Conservation (phyloP, 2,329 filamentous ascomycete species). For the Colletotrichum karsti region DNA sequence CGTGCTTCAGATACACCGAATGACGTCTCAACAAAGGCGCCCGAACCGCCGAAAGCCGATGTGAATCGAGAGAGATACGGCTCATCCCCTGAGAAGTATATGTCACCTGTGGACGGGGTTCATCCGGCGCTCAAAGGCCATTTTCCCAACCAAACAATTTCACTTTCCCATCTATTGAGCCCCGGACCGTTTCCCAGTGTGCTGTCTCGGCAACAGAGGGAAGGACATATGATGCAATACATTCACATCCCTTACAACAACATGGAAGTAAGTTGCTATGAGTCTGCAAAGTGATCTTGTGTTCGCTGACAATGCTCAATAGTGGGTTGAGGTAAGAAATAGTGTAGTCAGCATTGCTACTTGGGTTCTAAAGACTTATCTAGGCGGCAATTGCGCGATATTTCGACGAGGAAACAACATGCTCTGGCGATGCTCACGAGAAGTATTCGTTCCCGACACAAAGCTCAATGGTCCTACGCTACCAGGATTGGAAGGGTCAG, state of each 20-base stretch:
- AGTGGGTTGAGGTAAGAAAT: constrained; percentile 32
- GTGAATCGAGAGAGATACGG: no score
- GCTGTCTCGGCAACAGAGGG: fast-evolving
- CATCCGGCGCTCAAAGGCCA: no score
- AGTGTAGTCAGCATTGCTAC: no score
- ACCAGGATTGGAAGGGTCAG: constrained; percentile 45
- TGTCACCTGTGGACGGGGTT: no score
- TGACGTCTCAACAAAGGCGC: no score
- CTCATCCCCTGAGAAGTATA: no score
- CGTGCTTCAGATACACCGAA: no score
- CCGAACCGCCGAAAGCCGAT: no score
- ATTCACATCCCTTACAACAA: constrained; percentile 43
- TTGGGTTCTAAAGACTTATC: no score
- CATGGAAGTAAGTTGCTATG: constrained; percentile 35
- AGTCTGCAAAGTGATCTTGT: no score
- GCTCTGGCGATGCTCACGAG: constrained; percentile 16
- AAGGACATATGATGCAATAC: constrained; percentile 27
- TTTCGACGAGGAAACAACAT: constrained; percentile 32
- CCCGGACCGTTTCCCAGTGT: no score
- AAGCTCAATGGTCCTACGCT: constrained; percentile 37
- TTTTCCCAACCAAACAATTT: neutral
- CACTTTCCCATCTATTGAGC: neutral
- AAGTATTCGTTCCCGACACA: constrained; percentile 17
- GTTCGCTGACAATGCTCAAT: neutral
- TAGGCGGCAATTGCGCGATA: constrained; percentile 40